Percentiles rank a stretch among this genome's conserved stretches.
Conservation (phyloP, 805 yeast species). For the Ogataea nonfermentans region DNA sequence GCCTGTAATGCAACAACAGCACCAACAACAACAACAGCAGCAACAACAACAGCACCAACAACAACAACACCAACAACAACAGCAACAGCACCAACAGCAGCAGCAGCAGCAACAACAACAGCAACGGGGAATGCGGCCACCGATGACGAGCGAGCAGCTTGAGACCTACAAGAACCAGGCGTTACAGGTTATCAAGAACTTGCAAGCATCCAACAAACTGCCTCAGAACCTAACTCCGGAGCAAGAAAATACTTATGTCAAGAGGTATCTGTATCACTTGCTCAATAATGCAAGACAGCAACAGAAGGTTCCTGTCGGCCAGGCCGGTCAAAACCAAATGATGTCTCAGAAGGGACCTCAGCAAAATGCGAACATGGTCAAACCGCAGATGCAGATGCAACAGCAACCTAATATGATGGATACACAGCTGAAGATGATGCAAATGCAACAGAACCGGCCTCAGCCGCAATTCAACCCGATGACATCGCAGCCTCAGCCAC, state of each 20-base stretch:
- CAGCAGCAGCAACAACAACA: slow-evolving; percentile 17
- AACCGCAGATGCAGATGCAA: slow-evolving; percentile 22
- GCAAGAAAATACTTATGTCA: slow-evolving; percentile 36
- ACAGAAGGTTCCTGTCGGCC: slow-evolving; percentile 10
- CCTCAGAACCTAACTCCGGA: slow-evolving; percentile 33
- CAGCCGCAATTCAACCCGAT: slow-evolving; percentile 11
- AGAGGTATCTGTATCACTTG: slow-evolving; percentile 33
- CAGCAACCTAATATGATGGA: slow-evolving; percentile 22
- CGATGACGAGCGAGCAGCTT: slow-evolving; percentile 26
- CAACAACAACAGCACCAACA: slow-evolving; percentile 22
- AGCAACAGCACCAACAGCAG: slow-evolving; percentile 10
- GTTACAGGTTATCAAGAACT: slow-evolving; percentile 33
- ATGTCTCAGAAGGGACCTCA: slow-evolving; percentile 20
- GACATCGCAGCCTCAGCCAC: slow-evolving; percentile 6
- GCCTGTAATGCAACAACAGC: slow-evolving; percentile 5
- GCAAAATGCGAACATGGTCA: slow-evolving; percentile 6
- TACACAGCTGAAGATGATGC: slow-evolving; percentile 21
- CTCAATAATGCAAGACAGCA: slow-evolving; percentile 23
- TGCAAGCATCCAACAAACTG: slow-evolving; percentile 34
- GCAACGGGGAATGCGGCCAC: slow-evolving; percentile 15
- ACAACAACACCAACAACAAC: slow-evolving; percentile 7
- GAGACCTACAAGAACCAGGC: slow-evolving; percentile 36
- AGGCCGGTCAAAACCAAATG: slow-evolving; percentile 8
- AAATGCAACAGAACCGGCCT: slow-evolving; percentile 30
- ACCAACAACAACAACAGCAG: slow-evolving; percentile 16